Base-by-base conservation (phyloP, 148 eudicot genomes). In the Linanthus parryae region DNA sequence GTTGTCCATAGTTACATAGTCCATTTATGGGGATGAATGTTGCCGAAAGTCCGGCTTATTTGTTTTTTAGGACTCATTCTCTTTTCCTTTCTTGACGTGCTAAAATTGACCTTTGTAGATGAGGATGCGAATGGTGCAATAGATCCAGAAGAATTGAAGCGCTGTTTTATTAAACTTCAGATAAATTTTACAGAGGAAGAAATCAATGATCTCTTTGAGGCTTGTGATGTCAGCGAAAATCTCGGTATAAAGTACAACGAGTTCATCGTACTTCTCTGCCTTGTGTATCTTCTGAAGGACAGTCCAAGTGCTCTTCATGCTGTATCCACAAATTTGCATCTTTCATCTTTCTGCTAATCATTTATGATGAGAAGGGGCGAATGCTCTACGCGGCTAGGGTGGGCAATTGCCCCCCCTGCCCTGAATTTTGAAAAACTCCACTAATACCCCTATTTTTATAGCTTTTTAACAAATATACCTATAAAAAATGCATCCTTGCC, bases 261-360 rank as follows among this genome's bases (percentile, higher is more conserved):
- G 63, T 91, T 91, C 63, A 76, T 91, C 33, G 97, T 91, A 57
- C 87, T 91, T 61, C 79, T 92, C 44, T 92, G 90, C 74, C 87
- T 87, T 18, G 90, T 84, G 40, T 84, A 87, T 71, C 94, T 92
- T 71, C 82, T 92, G 49, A 77, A 81, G 67, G 78, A 84, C 41
- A 85, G 73, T 52, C 69, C 76, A 6, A 25, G 79, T 39, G 59
- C 81, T 34, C 48, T 51, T 44, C 62, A 66, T 44, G 60, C 55
- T 67, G 84, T 81, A 78, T 79, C 85, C 78, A 18, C 13, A 45
- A n/a, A 24, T 14, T 40, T 51, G 20, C 14, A 20, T 50, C 1
- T 36, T 36, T 54, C 25, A n/a, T 24, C 22, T 41, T 2, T 31
- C 8, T 4, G 3, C 28, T 19, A 28, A 7, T 56, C 37, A 28